Evolutionary conservation across 1,139 yeast species (phyloP).

Genomic region (Wickerhamomyces sp.): DNA sequence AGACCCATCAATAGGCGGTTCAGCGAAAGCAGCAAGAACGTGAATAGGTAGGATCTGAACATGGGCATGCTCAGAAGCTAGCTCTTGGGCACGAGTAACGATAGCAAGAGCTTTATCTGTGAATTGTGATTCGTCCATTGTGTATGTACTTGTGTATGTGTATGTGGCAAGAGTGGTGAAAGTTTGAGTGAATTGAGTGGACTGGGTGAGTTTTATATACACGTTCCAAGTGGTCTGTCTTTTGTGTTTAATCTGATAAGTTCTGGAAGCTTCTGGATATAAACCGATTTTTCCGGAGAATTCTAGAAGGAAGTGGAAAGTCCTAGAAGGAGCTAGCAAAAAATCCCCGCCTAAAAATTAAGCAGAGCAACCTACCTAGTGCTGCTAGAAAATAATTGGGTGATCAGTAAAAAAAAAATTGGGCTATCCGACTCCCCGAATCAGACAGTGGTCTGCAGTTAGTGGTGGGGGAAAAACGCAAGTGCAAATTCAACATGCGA

Average conservation of each 20-base stretch:
- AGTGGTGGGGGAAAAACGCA: too few relatives aligned
- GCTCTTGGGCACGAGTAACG: conserved; percentile 69
- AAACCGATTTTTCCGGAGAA: not conserved
- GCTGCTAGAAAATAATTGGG: too few relatives aligned
- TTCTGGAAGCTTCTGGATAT: conserved; percentile 6
- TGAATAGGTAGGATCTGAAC: conserved; percentile 83
- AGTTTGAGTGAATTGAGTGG: too few relatives aligned
- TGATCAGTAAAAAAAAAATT: too few relatives aligned
- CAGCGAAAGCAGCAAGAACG: conserved; percentile 86
- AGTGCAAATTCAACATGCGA: too few relatives aligned
- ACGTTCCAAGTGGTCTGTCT: not conserved
- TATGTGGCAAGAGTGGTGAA: not conserved
- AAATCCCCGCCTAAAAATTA: not conserved
- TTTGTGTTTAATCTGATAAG: not conserved
- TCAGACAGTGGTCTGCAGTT: too few relatives aligned
- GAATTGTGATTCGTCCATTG: conserved; percentile 56
- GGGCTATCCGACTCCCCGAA: too few relatives aligned
- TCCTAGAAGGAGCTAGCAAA: conserved; percentile 4
- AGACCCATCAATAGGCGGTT: conserved; percentile 64
- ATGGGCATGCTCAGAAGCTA: conserved; percentile 82
- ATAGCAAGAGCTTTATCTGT: conserved; percentile 91
- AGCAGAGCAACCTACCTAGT: too few relatives aligned
- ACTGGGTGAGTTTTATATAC: too few relatives aligned
- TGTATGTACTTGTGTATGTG: conserved; percentile 1
- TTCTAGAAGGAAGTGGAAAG: conserved; percentile 1